A percentile compares a stretch with the other conserved stretches of the same genome.
These are phyloP conservation scores for Phytomonas francai DNA, from an alignment of 208 protist species.

Conservation along the genomic window DNA sequence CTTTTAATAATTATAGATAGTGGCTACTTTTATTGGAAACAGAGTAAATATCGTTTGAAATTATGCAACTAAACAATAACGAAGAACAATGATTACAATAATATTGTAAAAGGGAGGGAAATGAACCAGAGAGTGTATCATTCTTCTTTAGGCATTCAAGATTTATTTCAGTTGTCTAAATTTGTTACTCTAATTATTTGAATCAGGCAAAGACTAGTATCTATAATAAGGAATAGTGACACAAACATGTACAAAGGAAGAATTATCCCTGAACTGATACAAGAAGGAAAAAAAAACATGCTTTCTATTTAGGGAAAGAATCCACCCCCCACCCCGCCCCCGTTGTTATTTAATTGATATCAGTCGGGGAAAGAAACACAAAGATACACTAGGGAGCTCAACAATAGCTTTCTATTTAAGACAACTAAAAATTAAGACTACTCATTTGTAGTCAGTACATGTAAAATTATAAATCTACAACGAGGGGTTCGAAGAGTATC, in stretches of 20 bases:
- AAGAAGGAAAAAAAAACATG: neutral
- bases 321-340: neutral
- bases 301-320: neutral
- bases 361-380: conserved; percentile 12
- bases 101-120: neutral
- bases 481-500: neutral
- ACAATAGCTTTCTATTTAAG: neutral
- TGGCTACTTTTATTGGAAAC: neutral
- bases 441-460: neutral
- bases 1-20: conserved; percentile 1
- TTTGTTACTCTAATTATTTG: conserved; percentile 3
- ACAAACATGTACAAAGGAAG: conserved; percentile 7
- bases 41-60: neutral
- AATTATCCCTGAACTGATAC: neutral
- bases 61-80: conserved; percentile 2
- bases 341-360: neutral
- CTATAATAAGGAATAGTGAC: neutral
- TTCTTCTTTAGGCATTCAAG: neutral
- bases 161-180: neutral
- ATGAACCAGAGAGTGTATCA: neutral
- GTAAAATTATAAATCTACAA: neutral
- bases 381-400: neutral
- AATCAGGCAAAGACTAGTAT: neutral
- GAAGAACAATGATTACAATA: conserved; percentile 8
- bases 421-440: neutral